phyloP scores from a whole-genome alignment of 768 basidiomycete species.

The Coprinellus aureogranulatus region DNA sequence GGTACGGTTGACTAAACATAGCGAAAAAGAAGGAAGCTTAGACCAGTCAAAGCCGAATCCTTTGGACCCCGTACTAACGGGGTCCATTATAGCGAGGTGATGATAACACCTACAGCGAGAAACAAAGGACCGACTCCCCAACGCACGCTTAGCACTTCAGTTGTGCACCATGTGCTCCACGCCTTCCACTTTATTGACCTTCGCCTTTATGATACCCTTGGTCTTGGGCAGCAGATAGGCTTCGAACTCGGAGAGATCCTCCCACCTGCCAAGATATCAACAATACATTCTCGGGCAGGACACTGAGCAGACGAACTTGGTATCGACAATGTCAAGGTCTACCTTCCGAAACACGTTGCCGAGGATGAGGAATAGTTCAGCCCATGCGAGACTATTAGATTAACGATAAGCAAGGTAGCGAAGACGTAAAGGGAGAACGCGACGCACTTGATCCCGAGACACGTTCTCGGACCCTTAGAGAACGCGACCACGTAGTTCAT shows the following conservation, averaged over 20 bases:
- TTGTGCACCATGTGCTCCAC: too few relatives aligned
- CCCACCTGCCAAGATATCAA: background rate
- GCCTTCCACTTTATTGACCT: too few relatives aligned
- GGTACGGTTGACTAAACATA: too few relatives aligned
- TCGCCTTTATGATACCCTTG: too few relatives aligned
- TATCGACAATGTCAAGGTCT: slow-evolving; percentile 18
- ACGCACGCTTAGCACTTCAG: too few relatives aligned
- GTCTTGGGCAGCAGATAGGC: too few relatives aligned
- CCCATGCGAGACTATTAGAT: slow-evolving; percentile 27
- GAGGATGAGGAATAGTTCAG: slow-evolving; percentile 27
- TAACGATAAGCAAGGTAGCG: background rate
- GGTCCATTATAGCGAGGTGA: too few relatives aligned
- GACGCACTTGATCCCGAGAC: slow-evolving; percentile 32
- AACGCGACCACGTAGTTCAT: slow-evolving; percentile 43
- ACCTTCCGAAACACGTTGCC: slow-evolving; percentile 31
- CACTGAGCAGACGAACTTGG: background rate
- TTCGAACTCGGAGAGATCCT: background rate
- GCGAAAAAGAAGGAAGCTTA: too few relatives aligned
- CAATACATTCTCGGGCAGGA: background rate
- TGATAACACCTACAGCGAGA: too few relatives aligned
- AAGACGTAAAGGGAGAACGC: background rate
- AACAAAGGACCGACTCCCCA: too few relatives aligned
- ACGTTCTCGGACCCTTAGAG: slow-evolving; percentile 46
- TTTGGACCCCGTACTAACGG: too few relatives aligned
- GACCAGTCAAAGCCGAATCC: too few relatives aligned